phyloP scores from a whole-genome alignment of 306 rosid genomes.

The Vigna mungo region DNA sequence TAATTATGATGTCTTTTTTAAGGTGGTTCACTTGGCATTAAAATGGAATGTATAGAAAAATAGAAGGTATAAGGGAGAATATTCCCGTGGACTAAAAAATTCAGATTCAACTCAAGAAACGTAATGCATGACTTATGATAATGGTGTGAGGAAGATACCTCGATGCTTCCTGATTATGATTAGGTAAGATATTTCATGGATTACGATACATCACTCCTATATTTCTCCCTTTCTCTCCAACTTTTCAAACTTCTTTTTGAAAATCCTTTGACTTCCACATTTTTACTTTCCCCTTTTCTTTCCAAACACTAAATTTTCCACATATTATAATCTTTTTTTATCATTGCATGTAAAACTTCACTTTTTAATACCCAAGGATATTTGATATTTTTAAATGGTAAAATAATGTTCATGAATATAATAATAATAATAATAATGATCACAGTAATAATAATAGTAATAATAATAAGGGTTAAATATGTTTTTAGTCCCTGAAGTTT shows the following conservation, averaged over 20 bases:
- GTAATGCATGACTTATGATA: conserved; percentile 43
- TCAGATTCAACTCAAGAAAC: conserved; percentile 12
- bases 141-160: conserved; percentile 49
- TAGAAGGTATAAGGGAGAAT: too few species aligned
- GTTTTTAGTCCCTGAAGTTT: too few species aligned
- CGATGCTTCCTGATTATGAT: conserved; percentile 37
- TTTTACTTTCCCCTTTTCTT: background rate
- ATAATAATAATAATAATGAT: too few species aligned
- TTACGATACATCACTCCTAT: too few species aligned
- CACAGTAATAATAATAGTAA: too few species aligned
- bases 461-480: too few species aligned
- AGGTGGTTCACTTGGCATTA: background rate
- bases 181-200: too few species aligned
- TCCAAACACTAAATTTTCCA: background rate
- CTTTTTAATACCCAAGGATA: too few species aligned
- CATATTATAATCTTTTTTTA: background rate
- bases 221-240: too few species aligned
- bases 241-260: conserved; percentile 10
- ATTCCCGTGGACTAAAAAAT: background rate
- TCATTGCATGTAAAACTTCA: too few species aligned
- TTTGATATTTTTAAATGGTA: too few species aligned
- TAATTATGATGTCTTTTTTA: background rate
- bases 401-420: too few species aligned
- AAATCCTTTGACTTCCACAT: conserved; percentile 36
- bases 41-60: background rate